A percentile compares a stretch with the other conserved stretches of the same genome.
These are phyloP conservation scores for Drechslerella stenobrocha DNA, from an alignment of 2,329 filamentous ascomycete genomes.

Conservation along the genomic window DNA sequence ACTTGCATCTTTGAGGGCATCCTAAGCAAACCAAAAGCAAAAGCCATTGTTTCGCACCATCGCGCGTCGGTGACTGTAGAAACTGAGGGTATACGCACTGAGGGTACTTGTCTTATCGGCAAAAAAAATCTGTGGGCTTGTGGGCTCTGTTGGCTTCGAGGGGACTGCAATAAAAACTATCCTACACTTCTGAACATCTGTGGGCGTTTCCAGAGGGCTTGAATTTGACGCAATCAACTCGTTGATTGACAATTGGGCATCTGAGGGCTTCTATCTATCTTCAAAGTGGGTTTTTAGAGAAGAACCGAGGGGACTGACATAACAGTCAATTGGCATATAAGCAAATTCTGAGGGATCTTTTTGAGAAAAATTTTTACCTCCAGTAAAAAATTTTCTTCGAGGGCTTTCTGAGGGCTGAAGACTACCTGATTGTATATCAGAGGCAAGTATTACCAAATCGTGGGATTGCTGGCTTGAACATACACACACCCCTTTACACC, in stretches of 20 bases:
- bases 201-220: conserved; percentile 48
- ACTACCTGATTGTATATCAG: conserved; percentile 43
- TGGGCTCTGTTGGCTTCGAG: conserved; percentile 49
- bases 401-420: conserved; percentile 48
- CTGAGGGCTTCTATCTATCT: conserved; percentile 43
- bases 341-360: conserved; percentile 41
- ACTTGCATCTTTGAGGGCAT: conserved; percentile 37
- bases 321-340: conserved; percentile 44
- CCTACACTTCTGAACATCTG: conserved; percentile 27
- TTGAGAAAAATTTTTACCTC: conserved; percentile 21
- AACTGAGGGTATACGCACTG: conserved; percentile 26
- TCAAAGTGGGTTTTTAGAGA: conserved; percentile 40
- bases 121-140: conserved; percentile 43
- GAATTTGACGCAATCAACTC: conserved; percentile 18
- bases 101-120: conserved; percentile 26
- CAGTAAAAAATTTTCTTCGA: conserved; percentile 20
- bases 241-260: conserved; percentile 39
- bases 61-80: conserved; percentile 11
- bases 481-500: conserved; percentile 1
- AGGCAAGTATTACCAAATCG: conserved; percentile 46
- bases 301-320: conserved; percentile 46
- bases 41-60: conserved; percentile 41
- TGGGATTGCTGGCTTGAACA: conserved; percentile 41
- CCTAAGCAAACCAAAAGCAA: conserved; percentile 46
- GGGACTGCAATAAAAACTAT: conserved; percentile 44